Percentiles rank a stretch among this genome's conserved stretches.
Conservation (phyloP, 805 yeast genomes). For the Candida mattraensis region DNA sequence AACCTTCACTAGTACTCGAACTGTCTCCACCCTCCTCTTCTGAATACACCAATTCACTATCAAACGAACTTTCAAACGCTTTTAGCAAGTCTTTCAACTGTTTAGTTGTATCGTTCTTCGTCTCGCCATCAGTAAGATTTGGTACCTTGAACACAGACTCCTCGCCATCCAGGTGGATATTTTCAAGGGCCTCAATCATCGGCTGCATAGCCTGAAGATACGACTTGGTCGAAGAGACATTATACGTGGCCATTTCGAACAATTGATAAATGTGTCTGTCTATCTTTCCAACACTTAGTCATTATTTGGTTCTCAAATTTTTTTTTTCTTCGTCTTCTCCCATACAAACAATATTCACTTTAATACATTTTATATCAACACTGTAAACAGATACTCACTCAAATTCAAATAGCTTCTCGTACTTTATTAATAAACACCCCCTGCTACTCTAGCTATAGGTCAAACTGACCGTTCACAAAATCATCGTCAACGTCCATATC, state of each 20-base stretch:
- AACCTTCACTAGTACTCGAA: slow-evolving; percentile 7
- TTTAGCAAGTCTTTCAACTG: slow-evolving; percentile 28
- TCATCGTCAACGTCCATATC: slow-evolving; percentile 64
- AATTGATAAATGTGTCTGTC: neutral
- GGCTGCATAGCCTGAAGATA: slow-evolving; percentile 78
- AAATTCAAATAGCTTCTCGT: neutral
- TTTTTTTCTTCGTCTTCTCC: slow-evolving; percentile 3
- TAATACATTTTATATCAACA: slow-evolving; percentile 3
- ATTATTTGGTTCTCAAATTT: neutral
- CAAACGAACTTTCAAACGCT: slow-evolving; percentile 29
- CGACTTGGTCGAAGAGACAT: slow-evolving; percentile 67
- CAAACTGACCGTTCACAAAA: slow-evolving; percentile 88
- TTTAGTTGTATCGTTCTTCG: slow-evolving; percentile 27
- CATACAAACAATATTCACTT: slow-evolving; percentile 1
- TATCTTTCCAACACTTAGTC: neutral
- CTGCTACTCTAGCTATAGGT: slow-evolving; percentile 52
- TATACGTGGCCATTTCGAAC: slow-evolving; percentile 48
- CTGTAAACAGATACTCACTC: neutral
- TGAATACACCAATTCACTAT: slow-evolving; percentile 20
- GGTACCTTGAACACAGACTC: slow-evolving; percentile 26
- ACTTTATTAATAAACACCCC: neutral
- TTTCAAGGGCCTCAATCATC: slow-evolving; percentile 51
- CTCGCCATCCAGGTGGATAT: slow-evolving; percentile 31
- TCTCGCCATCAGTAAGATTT: slow-evolving; percentile 34
- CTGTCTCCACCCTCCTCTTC: slow-evolving; percentile 8